Percentiles rank a stretch among this genome's conserved stretches.
phyloP scores from a whole-genome alignment of 2,329 filamentous ascomycete species.

The Aspergillus japonicus region DNA sequence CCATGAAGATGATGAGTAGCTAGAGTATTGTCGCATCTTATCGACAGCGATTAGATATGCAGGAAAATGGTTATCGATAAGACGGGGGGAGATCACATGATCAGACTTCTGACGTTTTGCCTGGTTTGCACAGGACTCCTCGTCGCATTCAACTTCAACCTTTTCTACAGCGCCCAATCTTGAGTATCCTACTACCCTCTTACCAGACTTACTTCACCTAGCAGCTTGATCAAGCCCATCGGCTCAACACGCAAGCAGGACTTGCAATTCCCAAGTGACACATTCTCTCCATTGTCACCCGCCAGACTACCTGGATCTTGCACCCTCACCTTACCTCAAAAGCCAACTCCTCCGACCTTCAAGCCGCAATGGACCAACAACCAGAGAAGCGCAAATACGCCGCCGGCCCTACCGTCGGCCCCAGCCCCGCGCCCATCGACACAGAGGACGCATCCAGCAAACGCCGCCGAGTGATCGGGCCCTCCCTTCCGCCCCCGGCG shows the following conservation, averaged over 20 bases:
- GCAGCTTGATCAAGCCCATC: neutral
- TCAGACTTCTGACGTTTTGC: neutral
- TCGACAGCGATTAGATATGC: too few relatives aligned
- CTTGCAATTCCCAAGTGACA: neutral
- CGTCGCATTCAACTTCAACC: neutral
- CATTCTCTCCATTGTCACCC: too few relatives aligned
- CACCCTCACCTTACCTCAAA: neutral
- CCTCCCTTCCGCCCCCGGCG: constrained; percentile 53
- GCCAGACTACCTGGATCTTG: neutral
- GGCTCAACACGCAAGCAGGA: neutral
- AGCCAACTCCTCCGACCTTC: neutral
- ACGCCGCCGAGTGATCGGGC: constrained; percentile 54
- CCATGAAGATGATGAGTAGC: too few relatives aligned
- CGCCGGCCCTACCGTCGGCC: constrained; percentile 9
- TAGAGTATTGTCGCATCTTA: too few relatives aligned
- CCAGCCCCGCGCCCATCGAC: neutral
- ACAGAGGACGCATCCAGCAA: constrained; percentile 31
- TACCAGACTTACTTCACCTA: neutral
- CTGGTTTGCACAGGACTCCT: neutral
- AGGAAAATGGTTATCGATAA: neutral
- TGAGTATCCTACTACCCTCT: neutral
- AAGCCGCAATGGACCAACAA: neutral
- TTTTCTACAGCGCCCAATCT: neutral
- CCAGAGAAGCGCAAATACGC: constrained; percentile 24
- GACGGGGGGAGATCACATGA: neutral